These are phyloP conservation scores for Beauveria caledonica DNA, from an alignment of 2,329 filamentous ascomycete genomes.

Conservation along the genomic window DNA sequence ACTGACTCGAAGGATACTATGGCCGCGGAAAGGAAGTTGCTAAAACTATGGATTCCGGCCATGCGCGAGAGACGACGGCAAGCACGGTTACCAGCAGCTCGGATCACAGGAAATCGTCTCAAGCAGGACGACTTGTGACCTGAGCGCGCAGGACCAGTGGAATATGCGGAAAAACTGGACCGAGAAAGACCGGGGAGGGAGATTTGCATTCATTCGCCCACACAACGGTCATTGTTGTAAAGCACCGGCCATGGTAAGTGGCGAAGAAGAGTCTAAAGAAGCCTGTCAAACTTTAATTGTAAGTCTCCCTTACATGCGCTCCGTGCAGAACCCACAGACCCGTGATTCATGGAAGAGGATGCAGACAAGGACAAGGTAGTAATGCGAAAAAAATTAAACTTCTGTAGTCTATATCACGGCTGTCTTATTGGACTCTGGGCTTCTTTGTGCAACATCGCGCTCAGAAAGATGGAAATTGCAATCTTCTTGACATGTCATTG, in stretches of 20 bases:
- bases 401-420: no score
- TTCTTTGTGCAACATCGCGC: no score
- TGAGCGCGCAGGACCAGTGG: background rate
- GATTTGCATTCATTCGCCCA: no score
- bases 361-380: no score
- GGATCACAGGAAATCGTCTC: background rate
- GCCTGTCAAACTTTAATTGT: slow-evolving; percentile 4
- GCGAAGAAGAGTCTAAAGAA: background rate
- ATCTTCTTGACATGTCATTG: background rate
- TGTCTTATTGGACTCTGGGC: no score
- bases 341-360: background rate
- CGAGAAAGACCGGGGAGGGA: background rate
- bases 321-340: slow-evolving; percentile 6
- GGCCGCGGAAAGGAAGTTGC: background rate
- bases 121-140: background rate
- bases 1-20: background rate
- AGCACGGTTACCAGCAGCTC: background rate
- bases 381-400: no score
- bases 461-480: background rate
- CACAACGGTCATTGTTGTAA: background rate
- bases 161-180: background rate
- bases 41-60: background rate
- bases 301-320: background rate
- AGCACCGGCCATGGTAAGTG: background rate
- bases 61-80: background rate